These are phyloP conservation scores for Allium sativum DNA, from an alignment of 106 monocot species.

Conservation along the genomic window DNA sequence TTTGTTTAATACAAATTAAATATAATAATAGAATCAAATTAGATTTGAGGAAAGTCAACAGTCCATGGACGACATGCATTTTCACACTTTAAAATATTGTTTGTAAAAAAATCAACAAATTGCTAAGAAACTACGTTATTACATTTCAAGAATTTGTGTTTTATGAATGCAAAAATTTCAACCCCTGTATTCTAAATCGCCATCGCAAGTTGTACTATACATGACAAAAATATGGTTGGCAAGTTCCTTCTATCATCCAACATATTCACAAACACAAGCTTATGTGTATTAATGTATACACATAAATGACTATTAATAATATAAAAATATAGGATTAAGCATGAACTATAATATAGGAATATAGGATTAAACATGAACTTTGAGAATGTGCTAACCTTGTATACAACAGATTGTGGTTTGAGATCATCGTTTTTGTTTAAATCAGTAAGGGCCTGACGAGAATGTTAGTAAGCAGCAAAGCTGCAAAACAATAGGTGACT, in stretches of 20 bases:
- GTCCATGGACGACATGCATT: too few species aligned
- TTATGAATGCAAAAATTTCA: conserved; percentile 76
- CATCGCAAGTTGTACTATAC: conserved; percentile 93
- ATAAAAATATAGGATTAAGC: conserved; percentile 3
- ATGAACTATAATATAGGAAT: background rate
- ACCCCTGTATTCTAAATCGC: conserved; percentile 94
- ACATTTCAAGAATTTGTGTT: conserved; percentile 56
- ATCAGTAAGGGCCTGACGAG: conserved; percentile 79
- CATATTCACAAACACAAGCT: conserved; percentile 89
- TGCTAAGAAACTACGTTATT: conserved; percentile 1
- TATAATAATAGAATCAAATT: background rate
- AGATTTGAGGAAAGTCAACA: too few species aligned
- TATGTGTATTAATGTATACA: conserved; percentile 30
- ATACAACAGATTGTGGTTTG: conserved; percentile 89
- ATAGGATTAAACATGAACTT: background rate
- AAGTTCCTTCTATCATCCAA: conserved; percentile 74
- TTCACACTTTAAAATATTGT: too few species aligned
- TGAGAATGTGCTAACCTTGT: conserved; percentile 80
- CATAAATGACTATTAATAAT: too few species aligned
- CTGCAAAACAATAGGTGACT: too few species aligned
- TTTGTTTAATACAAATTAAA: conserved; percentile 27
- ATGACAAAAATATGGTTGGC: conserved; percentile 85
- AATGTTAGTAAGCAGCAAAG: too few species aligned
- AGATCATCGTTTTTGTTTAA: conserved; percentile 96
- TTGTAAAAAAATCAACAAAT: too few species aligned